phyloP scores from a whole-genome alignment of 345 rosid species.

The Erucastrum elatum region DNA sequence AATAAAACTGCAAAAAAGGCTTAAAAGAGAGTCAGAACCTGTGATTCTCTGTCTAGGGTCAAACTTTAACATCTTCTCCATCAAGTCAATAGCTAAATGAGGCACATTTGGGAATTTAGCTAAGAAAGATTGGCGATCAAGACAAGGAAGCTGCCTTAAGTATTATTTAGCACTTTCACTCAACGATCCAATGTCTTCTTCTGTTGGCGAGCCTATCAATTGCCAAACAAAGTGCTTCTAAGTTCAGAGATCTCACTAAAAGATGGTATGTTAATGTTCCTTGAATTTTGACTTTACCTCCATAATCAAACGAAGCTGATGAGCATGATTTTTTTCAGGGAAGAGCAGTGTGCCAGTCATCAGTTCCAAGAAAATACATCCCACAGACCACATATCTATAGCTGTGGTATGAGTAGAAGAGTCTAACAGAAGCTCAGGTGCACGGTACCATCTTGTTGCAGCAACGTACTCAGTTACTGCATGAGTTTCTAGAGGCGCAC shows the following conservation, averaged over 20 bases:
- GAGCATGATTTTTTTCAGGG: conserved; percentile 83
- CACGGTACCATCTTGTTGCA: conserved; percentile 92
- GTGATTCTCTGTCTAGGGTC: conserved; percentile 79
- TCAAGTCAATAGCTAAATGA: conserved; percentile 72
- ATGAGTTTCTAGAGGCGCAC: conserved; percentile 81
- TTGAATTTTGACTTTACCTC: conserved; percentile 51
- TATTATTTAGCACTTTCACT: conserved; percentile 81
- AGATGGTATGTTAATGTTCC: too few relatives aligned
- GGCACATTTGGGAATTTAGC: conserved; percentile 72
- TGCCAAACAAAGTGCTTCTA: conserved; percentile 45
- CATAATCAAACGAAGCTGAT: conserved; percentile 80
- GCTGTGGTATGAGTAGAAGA: conserved; percentile 81
- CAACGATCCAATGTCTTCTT: conserved; percentile 70
- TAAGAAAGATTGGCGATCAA: conserved; percentile 65
- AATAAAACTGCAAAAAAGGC: neutral
- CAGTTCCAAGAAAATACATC: conserved; percentile 88
- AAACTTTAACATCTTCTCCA: conserved; percentile 86
- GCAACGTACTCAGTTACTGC: conserved; percentile 84
- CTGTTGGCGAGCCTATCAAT: conserved; percentile 86
- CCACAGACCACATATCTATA: conserved; percentile 93
- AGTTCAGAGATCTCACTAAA: too few relatives aligned
- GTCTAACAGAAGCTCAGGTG: conserved; percentile 83
- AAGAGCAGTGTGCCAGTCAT: conserved; percentile 79
- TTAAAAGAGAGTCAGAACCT: conserved; percentile 44
- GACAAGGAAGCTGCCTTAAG: conserved; percentile 56